Percentiles rank a stretch among this genome's conserved stretches.
Evolutionary conservation across 371 early-diverging fungal species (phyloP).

Genomic region (Mucor velutinosus): DNA sequence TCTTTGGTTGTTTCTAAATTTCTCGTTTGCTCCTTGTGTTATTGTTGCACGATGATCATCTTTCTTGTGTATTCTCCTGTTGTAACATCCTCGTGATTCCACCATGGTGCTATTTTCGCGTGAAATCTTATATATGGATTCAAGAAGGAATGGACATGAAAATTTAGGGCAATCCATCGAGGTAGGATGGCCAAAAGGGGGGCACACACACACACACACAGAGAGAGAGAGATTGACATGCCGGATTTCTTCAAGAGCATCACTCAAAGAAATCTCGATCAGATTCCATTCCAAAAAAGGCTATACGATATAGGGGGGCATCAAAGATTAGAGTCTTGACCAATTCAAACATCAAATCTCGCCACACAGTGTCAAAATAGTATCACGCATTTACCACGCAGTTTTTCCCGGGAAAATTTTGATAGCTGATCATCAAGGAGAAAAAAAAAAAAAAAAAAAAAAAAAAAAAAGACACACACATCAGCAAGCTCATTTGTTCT

Average conservation of each 20-base stretch:
- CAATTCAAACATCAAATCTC: constrained; percentile 1
- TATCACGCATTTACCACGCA: not conserved
- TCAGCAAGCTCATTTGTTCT: not conserved
- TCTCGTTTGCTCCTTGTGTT: constrained; percentile 1
- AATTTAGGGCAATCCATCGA: not conserved
- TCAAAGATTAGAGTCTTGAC: not conserved
- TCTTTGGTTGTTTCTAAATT: not conserved
- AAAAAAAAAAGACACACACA: too few species aligned
- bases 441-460: too few species aligned
- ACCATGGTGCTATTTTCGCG: not conserved
- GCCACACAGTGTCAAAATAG: not conserved
- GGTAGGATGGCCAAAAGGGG: not conserved
- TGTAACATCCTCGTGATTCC: not conserved
- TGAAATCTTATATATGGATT: not conserved
- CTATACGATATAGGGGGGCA: not conserved
- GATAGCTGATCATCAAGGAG: not conserved
- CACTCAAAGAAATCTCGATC: not conserved
- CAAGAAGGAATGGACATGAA: not conserved
- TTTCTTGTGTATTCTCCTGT: not conserved
- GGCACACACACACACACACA: too few species aligned
- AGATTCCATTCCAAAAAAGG: not conserved
- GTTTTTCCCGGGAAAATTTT: not conserved
- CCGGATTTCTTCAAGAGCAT: not conserved
- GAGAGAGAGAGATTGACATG: not conserved
- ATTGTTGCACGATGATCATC: constrained; percentile 1